A percentile compares a stretch with the other conserved stretches of the same genome.
These are phyloP conservation scores for Candida patagonica DNA, from an alignment of 805 yeast genomes.

Conservation along the genomic window DNA sequence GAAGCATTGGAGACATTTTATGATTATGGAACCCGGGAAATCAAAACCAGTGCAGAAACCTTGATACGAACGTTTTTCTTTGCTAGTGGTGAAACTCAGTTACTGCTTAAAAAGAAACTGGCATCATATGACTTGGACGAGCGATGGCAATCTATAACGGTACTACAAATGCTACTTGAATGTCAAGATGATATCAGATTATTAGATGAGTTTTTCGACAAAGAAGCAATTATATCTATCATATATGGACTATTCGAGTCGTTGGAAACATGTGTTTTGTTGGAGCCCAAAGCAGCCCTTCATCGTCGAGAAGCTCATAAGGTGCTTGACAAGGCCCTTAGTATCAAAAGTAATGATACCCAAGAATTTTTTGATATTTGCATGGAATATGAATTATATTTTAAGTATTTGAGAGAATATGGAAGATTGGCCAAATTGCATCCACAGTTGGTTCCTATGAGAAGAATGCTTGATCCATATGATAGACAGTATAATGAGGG, in stretches of 20 bases:
- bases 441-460: no score
- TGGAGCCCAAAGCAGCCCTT: neutral
- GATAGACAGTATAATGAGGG: no score
- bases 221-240: neutral
- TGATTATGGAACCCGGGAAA: slow-evolving; percentile 9
- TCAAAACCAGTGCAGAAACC: slow-evolving; percentile 4
- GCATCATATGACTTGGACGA: neutral
- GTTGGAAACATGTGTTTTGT: neutral
- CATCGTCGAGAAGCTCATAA: neutral
- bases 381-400: no score
- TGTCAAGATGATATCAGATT: no score
- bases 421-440: no score
- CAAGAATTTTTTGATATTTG: no score
- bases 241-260: neutral
- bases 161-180: no score
- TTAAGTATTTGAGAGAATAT: no score
- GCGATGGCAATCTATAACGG: slow-evolving; percentile 5
- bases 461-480: no score
- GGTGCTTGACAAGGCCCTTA: neutral
- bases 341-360: no score
- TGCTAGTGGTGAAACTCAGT: slow-evolving; percentile 3
- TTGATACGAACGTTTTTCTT: slow-evolving; percentile 6
- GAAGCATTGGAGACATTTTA: slow-evolving; percentile 13
- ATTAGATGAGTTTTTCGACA: neutral
- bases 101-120: slow-evolving; percentile 3